These are phyloP conservation scores for Chrysoporthe deuterocubensis DNA, from an alignment of 2,329 filamentous ascomycete genomes.

Conservation along the genomic window DNA sequence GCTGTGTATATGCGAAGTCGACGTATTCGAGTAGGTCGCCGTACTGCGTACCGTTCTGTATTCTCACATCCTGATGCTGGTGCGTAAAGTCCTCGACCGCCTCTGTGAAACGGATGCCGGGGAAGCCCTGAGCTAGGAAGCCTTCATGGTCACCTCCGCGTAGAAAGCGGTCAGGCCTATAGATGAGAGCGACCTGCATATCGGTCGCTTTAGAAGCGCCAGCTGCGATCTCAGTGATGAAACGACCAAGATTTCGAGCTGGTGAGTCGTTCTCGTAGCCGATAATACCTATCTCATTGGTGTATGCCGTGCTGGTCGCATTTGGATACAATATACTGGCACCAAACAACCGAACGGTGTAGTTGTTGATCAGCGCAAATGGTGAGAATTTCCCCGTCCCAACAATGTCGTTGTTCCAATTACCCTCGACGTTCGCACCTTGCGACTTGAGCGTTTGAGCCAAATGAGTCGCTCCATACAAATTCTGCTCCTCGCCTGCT, in stretches of 20 bases:
- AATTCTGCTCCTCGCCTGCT: conserved; percentile 61
- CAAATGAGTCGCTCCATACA: conserved; percentile 56
- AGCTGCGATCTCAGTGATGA: conserved; percentile 56
- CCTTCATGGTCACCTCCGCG: conserved; percentile 60
- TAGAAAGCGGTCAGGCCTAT: conserved; percentile 59
- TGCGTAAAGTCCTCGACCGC: conserved; percentile 61
- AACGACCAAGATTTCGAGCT: conserved; percentile 55
- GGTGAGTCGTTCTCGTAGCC: conserved; percentile 50
- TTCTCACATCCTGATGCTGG: conserved; percentile 59
- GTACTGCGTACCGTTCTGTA: conserved; percentile 54
- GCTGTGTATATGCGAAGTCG: conserved; percentile 58
- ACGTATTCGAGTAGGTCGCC: conserved; percentile 60
- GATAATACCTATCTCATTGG: conserved; percentile 40
- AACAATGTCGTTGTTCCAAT: conserved; percentile 63
- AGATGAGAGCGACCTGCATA: conserved; percentile 61
- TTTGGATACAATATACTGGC: conserved; percentile 27
- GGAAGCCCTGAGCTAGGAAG: conserved; percentile 59
- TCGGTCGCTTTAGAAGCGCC: conserved; percentile 49
- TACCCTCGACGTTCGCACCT: conserved; percentile 58
- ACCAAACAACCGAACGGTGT: conserved; percentile 57
- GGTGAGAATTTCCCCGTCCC: conserved; percentile 54
- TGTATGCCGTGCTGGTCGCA: conserved; percentile 16
- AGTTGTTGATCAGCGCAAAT: conserved; percentile 31
- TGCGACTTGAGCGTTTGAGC: conserved; percentile 56
- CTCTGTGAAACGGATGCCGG: conserved; percentile 61